A percentile compares a stretch with the other conserved stretches of the same genome.
Evolutionary conservation across 2,329 filamentous ascomycete species (phyloP).

Genomic region (Dothiorella sarmentorum): DNA sequence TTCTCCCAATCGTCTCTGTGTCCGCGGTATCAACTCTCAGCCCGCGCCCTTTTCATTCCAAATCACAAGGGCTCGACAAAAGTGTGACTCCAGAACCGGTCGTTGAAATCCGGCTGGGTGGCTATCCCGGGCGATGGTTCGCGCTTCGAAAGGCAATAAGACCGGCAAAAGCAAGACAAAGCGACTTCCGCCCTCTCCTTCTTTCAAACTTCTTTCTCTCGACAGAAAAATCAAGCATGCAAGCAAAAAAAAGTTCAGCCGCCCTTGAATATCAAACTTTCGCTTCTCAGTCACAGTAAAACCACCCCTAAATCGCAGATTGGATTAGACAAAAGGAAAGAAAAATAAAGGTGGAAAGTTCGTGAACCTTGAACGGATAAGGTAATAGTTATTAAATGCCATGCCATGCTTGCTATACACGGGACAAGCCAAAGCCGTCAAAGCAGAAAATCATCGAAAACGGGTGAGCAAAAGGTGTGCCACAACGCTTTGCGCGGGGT

Average conservation of each 20-base stretch:
- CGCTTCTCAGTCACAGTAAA: background rate
- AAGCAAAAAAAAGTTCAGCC: background rate
- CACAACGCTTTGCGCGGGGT: conserved; percentile 7
- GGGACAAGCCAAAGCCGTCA: background rate
- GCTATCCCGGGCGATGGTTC: no score
- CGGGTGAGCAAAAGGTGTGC: background rate
- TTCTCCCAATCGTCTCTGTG: no score
- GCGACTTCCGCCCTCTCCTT: no score
- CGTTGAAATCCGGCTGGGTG: no score
- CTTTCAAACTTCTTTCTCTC: no score
- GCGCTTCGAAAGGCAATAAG: no score
- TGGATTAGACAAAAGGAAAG: background rate
- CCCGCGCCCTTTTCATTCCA: no score
- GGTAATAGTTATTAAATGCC: conserved; percentile 6
- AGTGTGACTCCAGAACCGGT: no score
- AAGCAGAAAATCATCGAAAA: background rate
- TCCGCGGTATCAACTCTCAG: no score
- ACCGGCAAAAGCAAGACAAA: no score
- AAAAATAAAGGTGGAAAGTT: background rate
- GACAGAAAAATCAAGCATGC: no score
- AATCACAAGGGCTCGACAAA: no score
- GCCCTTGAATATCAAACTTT: background rate
- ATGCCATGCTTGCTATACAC: background rate
- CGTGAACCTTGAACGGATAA: background rate
- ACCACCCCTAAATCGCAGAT: background rate